Evolutionary conservation across 2,329 filamentous ascomycete species (phyloP).

Genomic region (Davidsoniella australis): DNA sequence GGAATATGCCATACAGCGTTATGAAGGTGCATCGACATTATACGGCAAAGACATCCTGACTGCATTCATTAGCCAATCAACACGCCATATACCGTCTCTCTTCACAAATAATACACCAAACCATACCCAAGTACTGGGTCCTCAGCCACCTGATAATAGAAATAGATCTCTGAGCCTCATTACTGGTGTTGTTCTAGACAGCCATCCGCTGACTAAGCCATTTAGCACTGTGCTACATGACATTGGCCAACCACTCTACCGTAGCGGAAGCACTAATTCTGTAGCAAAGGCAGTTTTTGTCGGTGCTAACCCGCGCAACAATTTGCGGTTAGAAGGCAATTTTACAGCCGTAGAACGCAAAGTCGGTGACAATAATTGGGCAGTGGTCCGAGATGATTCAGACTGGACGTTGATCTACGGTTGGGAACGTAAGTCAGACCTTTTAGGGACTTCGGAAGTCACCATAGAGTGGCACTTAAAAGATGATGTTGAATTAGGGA

Average conservation of each 20-base stretch:
- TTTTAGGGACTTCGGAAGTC: conserved; percentile 63
- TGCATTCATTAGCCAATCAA: conserved; percentile 74
- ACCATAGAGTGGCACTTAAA: conserved; percentile 67
- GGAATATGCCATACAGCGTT: conserved; percentile 57
- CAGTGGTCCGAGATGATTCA: conserved; percentile 47
- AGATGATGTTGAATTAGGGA: conserved; percentile 30
- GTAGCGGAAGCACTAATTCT: conserved; percentile 39
- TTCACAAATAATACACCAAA: conserved; percentile 21
- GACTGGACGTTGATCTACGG: conserved; percentile 74
- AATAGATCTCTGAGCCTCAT: conserved; percentile 66
- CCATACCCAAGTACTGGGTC: conserved; percentile 25
- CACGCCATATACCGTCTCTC: conserved; percentile 35
- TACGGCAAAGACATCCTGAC: conserved; percentile 69
- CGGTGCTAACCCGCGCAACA: conserved; percentile 79
- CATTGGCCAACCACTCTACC: conserved; percentile 32
- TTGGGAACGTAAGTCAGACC: conserved; percentile 55
- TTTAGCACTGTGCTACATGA: conserved; percentile 54
- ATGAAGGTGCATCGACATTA: conserved; percentile 87
- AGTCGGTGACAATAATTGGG: conserved; percentile 35
- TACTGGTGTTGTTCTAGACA: conserved; percentile 59
- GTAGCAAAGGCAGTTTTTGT: conserved; percentile 46
- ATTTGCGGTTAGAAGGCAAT: conserved; percentile 61
- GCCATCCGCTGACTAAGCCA: conserved; percentile 41
- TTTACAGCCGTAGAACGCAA: conserved; percentile 60
- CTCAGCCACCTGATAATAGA: conserved; percentile 61